These are phyloP conservation scores for Guadua angustifolia DNA, from an alignment of 176 grass and related monocot species.

Conservation along the genomic window DNA sequence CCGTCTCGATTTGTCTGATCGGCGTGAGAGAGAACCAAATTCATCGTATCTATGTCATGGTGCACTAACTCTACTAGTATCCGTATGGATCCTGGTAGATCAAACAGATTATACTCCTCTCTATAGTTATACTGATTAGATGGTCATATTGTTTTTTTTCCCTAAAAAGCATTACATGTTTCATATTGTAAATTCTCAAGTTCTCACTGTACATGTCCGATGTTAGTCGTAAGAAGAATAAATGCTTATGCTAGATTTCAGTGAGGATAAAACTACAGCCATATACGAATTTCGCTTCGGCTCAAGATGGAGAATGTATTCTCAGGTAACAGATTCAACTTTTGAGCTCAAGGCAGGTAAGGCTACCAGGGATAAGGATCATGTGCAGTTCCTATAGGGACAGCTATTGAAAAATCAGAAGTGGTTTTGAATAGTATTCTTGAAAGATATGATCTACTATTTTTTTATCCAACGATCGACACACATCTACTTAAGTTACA, in stretches of 20 bases:
- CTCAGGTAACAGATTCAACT: constrained; percentile 1
- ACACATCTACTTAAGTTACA: too few species aligned
- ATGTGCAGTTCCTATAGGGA: too few species aligned
- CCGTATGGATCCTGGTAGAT: neutral
- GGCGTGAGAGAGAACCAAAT: neutral
- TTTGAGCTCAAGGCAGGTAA: constrained; percentile 20
- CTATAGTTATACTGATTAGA: neutral
- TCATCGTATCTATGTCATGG: neutral
- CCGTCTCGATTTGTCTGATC: neutral
- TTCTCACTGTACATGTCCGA: neutral
- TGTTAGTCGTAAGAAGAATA: neutral
- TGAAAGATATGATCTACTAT: too few species aligned
- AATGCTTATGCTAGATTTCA: neutral
- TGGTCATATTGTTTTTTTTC: neutral
- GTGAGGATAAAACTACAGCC: neutral
- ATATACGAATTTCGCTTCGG: neutral
- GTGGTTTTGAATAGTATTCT: too few species aligned
- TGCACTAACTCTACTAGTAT: neutral
- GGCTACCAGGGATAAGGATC: neutral
- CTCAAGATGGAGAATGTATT: neutral
- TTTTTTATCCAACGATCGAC: too few species aligned
- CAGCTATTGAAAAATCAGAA: too few species aligned
- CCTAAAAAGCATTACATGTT: neutral
- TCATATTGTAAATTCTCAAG: neutral
- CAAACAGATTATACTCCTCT: neutral